Evolutionary conservation across 2,329 filamentous ascomycete genomes (phyloP), one percentile per base, ranked within the genome.

Genomic region (Lizonia empirigonia): DNA sequence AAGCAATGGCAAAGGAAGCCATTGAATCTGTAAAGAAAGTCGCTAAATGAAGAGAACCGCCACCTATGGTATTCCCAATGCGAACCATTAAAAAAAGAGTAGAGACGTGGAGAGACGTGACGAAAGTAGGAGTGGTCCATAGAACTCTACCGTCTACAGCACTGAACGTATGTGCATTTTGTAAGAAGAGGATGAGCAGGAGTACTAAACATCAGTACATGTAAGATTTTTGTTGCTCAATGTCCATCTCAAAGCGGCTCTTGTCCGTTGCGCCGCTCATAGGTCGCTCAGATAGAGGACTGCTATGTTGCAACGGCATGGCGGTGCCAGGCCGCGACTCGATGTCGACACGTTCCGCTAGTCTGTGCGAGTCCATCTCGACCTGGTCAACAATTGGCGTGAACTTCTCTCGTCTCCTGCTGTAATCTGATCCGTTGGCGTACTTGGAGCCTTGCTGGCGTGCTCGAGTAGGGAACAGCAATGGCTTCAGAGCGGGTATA

Each of bases 401-500:
- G 16, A 65, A 60, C 48, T 70, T 70, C 41, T 69, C 65, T 45
- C 59, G 63, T 40, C 62, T 63, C n/a, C 57, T 60, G 55, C 67
- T 71, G 45, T 63, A 60, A 24, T 59, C 59, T 16, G 65, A 70
- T 13, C 68, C 69, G 37, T 72, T 67, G 34, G 58, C 60, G 34
- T 67, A 70, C 40, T 61, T 60, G 2, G 67, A 68, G 15, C 61
- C 65, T 39, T 70, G 65, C 8, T 56, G 57, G 23, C 64, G 54
- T 22, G 70, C 69, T 4, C 67, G 66, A 13, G 62, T 44, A n/a
- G 65, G 69, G 56, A 73, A 73, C 19, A 74, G 62, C n/a, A 74
- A 41, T 1, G 71, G 73, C 53, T 77, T 76, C 29, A 79, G 64
- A 1, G 77, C 72, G 7, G 77, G 76, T 23, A 76, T 75, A 41